Percentiles rank a stretch among this genome's conserved stretches.
Evolutionary conservation across 768 basidiomycete genomes (phyloP).

Genomic region (Pholiota microspora): DNA sequence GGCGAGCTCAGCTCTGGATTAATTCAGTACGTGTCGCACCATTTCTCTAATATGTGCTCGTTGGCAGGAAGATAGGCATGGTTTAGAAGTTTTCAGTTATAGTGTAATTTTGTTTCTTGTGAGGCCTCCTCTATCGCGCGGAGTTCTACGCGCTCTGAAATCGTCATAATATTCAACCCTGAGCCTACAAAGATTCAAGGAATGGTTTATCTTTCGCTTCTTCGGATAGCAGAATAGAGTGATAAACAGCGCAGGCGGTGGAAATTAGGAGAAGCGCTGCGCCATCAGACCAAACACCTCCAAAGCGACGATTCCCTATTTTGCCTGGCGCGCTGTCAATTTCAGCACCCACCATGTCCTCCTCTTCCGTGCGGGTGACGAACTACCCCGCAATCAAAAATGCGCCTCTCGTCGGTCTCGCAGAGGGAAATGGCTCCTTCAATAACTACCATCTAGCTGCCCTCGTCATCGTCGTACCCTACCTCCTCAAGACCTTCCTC

Average conservation of each 20-base stretch:
- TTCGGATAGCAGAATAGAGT: background rate
- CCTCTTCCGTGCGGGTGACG: constrained; percentile 57
- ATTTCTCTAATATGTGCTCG: background rate
- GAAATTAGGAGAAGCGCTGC: background rate
- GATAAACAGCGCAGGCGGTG: background rate
- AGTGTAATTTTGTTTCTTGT: background rate
- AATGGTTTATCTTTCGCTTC: background rate
- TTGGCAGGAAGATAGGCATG: background rate
- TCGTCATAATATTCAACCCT: background rate
- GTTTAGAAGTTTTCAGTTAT: background rate
- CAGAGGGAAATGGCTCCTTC: constrained; percentile 85
- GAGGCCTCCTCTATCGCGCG: background rate
- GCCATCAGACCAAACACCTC: constrained; percentile 23
- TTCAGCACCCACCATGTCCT: constrained; percentile 30
- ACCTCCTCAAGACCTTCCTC: constrained; percentile 75
- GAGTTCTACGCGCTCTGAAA: background rate
- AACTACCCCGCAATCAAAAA: constrained; percentile 78
- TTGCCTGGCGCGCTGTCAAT: constrained; percentile 19
- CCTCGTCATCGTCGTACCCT: constrained; percentile 79
- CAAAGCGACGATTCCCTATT: constrained; percentile 22
- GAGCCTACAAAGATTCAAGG: background rate
- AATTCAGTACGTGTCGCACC: too few species aligned
- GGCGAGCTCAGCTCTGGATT: too few species aligned
- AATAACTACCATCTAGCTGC: constrained; percentile 77
- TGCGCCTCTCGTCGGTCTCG: constrained; percentile 77